phyloP scores from a whole-genome alignment of 2,329 filamentous ascomycete genomes.

The Cladosporium sp. region DNA sequence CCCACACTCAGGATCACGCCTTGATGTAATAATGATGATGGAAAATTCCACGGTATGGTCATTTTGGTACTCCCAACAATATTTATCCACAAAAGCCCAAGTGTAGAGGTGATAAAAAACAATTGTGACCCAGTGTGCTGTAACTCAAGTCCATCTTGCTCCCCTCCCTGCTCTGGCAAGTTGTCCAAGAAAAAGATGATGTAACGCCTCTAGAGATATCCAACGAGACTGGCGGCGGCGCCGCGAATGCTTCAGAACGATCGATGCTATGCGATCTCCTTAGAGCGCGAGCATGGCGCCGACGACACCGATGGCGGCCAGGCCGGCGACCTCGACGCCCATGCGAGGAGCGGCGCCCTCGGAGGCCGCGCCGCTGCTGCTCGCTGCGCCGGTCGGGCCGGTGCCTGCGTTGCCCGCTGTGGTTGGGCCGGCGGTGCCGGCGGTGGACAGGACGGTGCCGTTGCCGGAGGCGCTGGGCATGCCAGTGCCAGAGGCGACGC shows the following conservation, averaged over 20 bases:
- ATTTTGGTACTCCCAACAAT: too few species aligned
- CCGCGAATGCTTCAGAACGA: neutral
- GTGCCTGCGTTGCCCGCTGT: conserved; percentile 2
- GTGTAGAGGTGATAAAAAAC: too few species aligned
- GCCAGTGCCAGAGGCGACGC: neutral
- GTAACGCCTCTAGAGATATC: too few species aligned
- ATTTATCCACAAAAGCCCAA: too few species aligned
- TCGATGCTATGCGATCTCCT: neutral
- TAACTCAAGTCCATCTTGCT: too few species aligned
- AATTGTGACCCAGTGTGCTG: too few species aligned
- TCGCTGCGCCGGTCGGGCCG: conserved; percentile 1
- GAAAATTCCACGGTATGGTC: too few species aligned
- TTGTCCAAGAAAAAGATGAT: too few species aligned
- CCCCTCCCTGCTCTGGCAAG: too few species aligned
- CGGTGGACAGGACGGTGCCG: conserved; percentile 6
- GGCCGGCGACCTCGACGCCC: conserved; percentile 21
- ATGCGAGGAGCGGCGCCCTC: conserved; percentile 16
- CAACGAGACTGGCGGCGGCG: too few species aligned
- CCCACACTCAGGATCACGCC: too few species aligned
- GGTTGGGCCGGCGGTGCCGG: conserved; percentile 8
- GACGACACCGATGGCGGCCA: conserved; percentile 21
- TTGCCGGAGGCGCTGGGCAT: conserved; percentile 1
- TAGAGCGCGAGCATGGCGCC: conserved; percentile 23
- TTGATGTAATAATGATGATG: too few species aligned
- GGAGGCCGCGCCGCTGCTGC: conserved; percentile 4